phyloP scores from a whole-genome alignment of 371 early-diverging fungal species.

The Mitosporidium daphniae region DNA sequence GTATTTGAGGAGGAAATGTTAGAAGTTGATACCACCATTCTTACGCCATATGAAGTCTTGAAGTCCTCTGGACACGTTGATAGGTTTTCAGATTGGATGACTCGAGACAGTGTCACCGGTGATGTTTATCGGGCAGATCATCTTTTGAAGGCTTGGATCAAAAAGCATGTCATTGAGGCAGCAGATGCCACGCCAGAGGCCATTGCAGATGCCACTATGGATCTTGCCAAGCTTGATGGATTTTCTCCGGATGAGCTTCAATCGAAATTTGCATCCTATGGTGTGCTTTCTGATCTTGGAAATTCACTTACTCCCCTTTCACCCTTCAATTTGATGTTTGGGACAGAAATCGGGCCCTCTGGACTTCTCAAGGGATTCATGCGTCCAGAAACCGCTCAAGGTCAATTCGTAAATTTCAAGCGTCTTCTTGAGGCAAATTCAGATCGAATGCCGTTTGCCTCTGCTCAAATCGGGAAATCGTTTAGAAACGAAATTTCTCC shows the following conservation, averaged over 20 bases:
- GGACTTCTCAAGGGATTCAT: constrained; percentile 40
- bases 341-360: constrained; percentile 83
- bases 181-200: constrained; percentile 3
- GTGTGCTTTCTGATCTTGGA: constrained; percentile 50
- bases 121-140: constrained; percentile 95
- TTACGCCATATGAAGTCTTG: constrained; percentile 81
- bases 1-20: constrained; percentile 93
- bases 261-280: no score
- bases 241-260: no score
- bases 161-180: constrained; percentile 43
- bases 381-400: constrained; percentile 98
- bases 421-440: constrained; percentile 79
- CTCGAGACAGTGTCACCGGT: constrained; percentile 42
- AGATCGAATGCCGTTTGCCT: constrained; percentile 92
- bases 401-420: constrained; percentile 96
- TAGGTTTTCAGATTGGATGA: constrained; percentile 93
- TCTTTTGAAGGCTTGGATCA: constrained; percentile 59
- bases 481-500: constrained; percentile 99
- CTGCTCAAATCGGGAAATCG: constrained; percentile 83
- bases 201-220: no score
- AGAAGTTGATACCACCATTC: constrained; percentile 83
- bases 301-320: constrained; percentile 54
- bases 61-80: constrained; percentile 98
- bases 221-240: no score
- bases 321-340: constrained; percentile 97